A percentile compares a stretch with the other conserved stretches of the same genome.
These are phyloP conservation scores for Colletotrichum endophyticum DNA, from an alignment of 2,329 filamentous ascomycete species.

Conservation along the genomic window DNA sequence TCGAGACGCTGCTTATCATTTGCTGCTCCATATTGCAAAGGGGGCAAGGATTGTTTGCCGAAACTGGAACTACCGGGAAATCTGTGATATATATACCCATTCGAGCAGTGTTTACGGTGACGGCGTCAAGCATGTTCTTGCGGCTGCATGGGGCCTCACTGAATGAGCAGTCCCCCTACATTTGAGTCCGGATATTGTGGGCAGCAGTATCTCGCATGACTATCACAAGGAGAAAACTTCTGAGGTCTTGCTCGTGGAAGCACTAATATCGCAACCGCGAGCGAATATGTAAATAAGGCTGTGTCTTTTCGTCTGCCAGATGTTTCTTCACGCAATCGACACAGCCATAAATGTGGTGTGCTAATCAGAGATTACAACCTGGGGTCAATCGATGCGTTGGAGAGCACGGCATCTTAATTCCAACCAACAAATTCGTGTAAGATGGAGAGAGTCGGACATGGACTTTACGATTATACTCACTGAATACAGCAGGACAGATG, in stretches of 20 bases:
- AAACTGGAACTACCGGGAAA: background rate
- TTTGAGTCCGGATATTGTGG: background rate
- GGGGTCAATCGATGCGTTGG: background rate
- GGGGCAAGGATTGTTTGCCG: background rate
- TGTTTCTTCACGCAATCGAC: no score
- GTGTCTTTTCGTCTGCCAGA: no score
- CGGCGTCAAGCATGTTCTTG: background rate
- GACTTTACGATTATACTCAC: background rate
- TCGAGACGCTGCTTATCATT: background rate
- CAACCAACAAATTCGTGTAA: background rate
- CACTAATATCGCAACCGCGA: no score
- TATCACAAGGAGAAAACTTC: no score
- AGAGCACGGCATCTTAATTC: background rate
- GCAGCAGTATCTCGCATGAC: no score
- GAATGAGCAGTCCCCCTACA: no score
- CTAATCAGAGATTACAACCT: no score
- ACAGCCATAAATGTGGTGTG: no score
- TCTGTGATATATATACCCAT: background rate
- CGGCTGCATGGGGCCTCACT: accelerated
- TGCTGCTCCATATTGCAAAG: background rate
- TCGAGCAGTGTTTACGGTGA: background rate
- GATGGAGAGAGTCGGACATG: background rate
- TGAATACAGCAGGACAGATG: background rate
- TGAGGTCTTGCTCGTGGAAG: no score
- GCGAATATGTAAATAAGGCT: no score